These are phyloP conservation scores for Euphorbia celastroides DNA, from an alignment of 441 rosid species.

Conservation along the genomic window DNA sequence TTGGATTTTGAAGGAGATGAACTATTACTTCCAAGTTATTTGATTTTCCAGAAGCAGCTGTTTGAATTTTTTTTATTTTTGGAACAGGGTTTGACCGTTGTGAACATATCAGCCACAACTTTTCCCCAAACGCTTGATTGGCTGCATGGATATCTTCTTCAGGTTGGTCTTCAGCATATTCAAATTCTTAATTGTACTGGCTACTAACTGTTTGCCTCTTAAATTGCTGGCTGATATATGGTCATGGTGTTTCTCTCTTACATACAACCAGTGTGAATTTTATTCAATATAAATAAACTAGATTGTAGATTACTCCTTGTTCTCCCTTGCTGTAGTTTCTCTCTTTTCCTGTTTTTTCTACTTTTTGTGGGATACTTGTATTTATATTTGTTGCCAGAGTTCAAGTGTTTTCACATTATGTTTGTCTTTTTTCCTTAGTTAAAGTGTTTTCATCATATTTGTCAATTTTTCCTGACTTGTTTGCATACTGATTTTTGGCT, in stretches of 20 bases:
- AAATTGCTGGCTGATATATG: background rate
- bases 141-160: slow-evolving; percentile 72
- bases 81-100: slow-evolving; percentile 60
- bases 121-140: slow-evolving; percentile 75
- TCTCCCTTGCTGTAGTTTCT: slow-evolving; percentile 2
- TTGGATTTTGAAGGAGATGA: background rate
- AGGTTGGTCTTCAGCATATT: slow-evolving; percentile 33
- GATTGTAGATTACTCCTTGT: slow-evolving; percentile 5
- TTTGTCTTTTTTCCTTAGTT: too few relatives aligned
- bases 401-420: too few relatives aligned
- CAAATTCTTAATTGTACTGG: background rate
- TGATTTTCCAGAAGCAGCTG: background rate
- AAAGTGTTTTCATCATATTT: background rate
- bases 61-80: slow-evolving; percentile 6
- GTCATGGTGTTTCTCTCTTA: background rate
- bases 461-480: background rate
- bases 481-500: background rate
- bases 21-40: background rate
- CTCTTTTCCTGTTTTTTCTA: background rate
- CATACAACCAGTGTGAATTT: slow-evolving; percentile 3
- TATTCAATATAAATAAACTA: background rate
- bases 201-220: background rate
- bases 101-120: slow-evolving; percentile 63
- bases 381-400: too few relatives aligned
- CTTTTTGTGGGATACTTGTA: background rate